Conservation (phyloP, 2,329 filamentous ascomycete genomes). For the Teratosphaeria zuluensis region DNA sequence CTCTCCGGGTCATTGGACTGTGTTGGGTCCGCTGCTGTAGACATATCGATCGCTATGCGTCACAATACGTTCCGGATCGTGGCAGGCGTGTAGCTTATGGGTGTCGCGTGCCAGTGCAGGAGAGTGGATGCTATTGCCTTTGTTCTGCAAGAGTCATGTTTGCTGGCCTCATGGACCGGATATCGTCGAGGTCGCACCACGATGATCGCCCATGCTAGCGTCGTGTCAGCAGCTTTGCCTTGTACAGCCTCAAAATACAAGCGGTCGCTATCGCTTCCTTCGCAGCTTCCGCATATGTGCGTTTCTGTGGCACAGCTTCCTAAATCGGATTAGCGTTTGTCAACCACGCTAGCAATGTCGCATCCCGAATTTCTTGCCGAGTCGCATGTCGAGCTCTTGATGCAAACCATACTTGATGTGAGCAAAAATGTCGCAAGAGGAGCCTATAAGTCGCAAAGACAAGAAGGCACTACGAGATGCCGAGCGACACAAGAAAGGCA, state of each 20-base stretch:
- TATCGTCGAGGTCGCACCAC: background rate
- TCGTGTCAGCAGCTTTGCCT: background rate
- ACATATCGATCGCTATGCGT: background rate
- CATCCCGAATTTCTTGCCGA: background rate
- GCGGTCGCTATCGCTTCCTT: background rate
- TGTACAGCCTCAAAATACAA: background rate
- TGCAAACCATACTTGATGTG: background rate
- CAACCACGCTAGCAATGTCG: background rate
- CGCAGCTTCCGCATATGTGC: background rate
- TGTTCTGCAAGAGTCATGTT: background rate
- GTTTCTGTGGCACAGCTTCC: background rate
- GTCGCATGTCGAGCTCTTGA: background rate
- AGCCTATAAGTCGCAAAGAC: slow-evolving; percentile 20
- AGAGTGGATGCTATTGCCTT: background rate
- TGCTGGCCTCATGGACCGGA: background rate
- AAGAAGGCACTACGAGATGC: slow-evolving; percentile 28
- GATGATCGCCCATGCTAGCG: background rate
- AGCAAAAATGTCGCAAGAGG: slow-evolving; percentile 19
- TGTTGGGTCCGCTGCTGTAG: background rate
- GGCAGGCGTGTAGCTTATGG: background rate
- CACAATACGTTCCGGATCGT: background rate
- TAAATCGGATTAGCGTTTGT: background rate
- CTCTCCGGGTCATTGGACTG: background rate
- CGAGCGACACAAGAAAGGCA: slow-evolving; percentile 24
- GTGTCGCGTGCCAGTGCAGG: background rate